phyloP scores from a whole-genome alignment of 2,329 filamentous ascomycete species.

The Salinomyces thailandicus region DNA sequence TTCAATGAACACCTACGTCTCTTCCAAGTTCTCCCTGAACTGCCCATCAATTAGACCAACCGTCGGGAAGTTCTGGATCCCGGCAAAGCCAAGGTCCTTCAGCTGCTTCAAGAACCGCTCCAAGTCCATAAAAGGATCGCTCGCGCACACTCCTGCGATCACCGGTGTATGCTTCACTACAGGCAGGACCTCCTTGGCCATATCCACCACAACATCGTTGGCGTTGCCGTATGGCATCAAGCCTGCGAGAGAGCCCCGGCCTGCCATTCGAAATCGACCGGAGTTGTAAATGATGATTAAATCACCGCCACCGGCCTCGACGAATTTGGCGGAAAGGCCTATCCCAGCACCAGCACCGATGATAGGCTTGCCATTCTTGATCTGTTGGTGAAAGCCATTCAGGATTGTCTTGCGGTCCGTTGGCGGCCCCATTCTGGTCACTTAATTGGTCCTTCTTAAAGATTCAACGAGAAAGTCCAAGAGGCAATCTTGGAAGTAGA shows the following conservation, averaged over 20 bases:
- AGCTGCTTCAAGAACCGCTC: conserved; percentile 50
- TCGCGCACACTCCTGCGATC: conserved; percentile 60
- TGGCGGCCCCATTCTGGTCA: conserved; percentile 44
- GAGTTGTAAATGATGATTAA: conserved; percentile 65
- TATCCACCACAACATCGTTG: conserved; percentile 58
- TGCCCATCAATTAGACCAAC: conserved; percentile 60
- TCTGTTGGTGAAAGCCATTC: conserved; percentile 41
- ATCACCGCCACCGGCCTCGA: conserved; percentile 58
- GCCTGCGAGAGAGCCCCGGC: conserved; percentile 56
- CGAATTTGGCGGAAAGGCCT: conserved; percentile 59
- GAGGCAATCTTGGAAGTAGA: too few relatives aligned
- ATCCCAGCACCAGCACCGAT: conserved; percentile 62
- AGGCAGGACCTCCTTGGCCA: conserved; percentile 58
- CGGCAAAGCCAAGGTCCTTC: conserved; percentile 53
- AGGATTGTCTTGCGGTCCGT: conserved; percentile 49
- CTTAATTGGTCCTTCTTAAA: too few relatives aligned
- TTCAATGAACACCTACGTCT: conserved; percentile 36
- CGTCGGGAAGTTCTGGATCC: conserved; percentile 65
- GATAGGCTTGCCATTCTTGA: conserved; percentile 47
- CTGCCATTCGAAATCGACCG: conserved; percentile 63
- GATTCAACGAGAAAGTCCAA: too few relatives aligned
- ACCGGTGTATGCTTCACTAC: conserved; percentile 55
- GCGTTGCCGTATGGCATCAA: conserved; percentile 63
- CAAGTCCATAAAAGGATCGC: conserved; percentile 58
- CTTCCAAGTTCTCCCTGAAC: conserved; percentile 58